Conservation (phyloP, 257 asterid genomes). For the Eustoma russellianum region DNA sequence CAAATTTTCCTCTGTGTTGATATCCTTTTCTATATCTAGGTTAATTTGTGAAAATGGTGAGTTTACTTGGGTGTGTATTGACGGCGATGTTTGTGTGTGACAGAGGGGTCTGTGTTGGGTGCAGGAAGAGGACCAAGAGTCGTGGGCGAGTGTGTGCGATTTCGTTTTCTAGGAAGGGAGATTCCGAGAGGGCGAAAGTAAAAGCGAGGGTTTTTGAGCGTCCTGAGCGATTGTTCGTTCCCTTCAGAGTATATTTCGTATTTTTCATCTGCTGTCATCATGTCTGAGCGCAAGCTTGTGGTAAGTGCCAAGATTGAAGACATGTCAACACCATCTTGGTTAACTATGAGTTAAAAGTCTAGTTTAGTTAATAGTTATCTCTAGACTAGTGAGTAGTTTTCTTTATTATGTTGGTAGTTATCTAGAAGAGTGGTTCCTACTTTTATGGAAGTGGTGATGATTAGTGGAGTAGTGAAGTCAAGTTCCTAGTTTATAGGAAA, state of each 20-base stretch:
- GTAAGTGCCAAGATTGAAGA: slow-evolving; percentile 43
- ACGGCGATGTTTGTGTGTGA: slow-evolving; percentile 59
- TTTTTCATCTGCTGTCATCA: slow-evolving; percentile 14
- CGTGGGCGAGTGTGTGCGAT: slow-evolving; percentile 53
- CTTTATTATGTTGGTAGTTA: too few species aligned
- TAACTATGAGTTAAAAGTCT: too few species aligned
- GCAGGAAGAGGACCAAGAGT: slow-evolving; percentile 65
- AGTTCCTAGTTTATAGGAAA: too few species aligned
- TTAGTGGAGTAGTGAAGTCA: too few species aligned
- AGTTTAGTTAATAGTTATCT: too few species aligned
- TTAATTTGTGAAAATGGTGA: slow-evolving; percentile 29
- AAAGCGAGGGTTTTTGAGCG: slow-evolving; percentile 10
- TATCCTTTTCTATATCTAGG: slow-evolving; percentile 22
- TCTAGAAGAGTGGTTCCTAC: too few species aligned
- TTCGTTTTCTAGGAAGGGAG: slow-evolving; percentile 34
- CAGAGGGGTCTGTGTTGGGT: slow-evolving; percentile 81
- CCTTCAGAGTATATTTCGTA: slow-evolving; percentile 6
- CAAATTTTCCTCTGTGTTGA: slow-evolving; percentile 21
- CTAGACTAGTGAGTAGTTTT: too few species aligned
- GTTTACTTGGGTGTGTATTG: slow-evolving; percentile 49
- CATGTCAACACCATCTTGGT: too few species aligned
- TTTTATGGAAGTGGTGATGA: too few species aligned
- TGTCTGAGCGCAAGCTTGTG: slow-evolving; percentile 92
- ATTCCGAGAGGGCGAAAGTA: slow-evolving; percentile 34
- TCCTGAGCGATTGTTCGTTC: slow-evolving; percentile 15